Evolutionary conservation across 2,329 filamentous ascomycete genomes (phyloP), one percentile per base, ranked within the genome.

Genomic region (Neospermospora avenae): DNA sequence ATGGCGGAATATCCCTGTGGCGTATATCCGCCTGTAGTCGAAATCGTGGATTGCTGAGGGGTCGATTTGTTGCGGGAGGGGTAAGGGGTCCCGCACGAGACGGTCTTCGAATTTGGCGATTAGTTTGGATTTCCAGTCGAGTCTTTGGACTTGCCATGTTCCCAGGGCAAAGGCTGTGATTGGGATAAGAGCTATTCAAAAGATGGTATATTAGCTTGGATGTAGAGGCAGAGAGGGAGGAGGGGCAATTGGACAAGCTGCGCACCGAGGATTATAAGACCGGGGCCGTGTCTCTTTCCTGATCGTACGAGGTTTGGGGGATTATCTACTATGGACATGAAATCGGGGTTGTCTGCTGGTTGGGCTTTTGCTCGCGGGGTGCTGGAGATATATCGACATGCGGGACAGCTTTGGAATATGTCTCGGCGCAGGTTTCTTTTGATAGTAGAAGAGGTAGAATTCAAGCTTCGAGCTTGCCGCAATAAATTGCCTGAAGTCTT

Each of bases 91-190:
- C 59, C 90, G 90, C 42, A 96, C 83, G 37, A 99, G 83, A 4
- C 93, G 89, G 78, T 99, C 93, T 77, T 98, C 95, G 75, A 90
- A 91, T 68, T 88, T 91, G 61, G 93, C 91, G 63, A 99, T 87
- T 13, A 99, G 81, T 48, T 96, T 89, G 3, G 91, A 92, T 75
- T 99, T 99, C 93, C 93, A 96, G 60, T 87, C 85, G 1, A 99
- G 84, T 11, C 95, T 89, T 74, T 96, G 86, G 57, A 99, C 90
- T 74, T 99, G 95, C 95, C 95, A 99, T 65, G 91, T 91, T 31
- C 95, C 95, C 16, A 99, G 86, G 57, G 81, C 79, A 75, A 99
- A 96, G 11, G 95, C 91, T 1, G 93, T 97, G 62, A 96, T 76
- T 52, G 95, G 95, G 70, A 99, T 98, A 55, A 96, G 62, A 60